Percentiles rank a stretch among this genome's conserved stretches.
These are phyloP conservation scores for Asclepias syriaca DNA, from an alignment of 257 asterid genomes.

Conservation along the genomic window DNA sequence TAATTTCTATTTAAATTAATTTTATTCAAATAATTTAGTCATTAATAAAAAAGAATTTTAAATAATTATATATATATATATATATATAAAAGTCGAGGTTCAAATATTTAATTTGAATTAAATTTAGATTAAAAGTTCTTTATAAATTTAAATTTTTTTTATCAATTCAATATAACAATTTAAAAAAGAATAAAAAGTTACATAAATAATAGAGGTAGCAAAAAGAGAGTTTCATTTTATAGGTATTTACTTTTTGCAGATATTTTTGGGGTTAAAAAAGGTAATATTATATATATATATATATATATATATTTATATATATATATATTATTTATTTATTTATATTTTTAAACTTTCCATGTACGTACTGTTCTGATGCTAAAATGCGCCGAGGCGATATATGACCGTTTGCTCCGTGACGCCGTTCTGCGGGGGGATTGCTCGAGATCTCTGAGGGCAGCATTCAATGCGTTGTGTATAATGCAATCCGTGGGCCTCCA, in stretches of 20 bases:
- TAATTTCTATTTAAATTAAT: too few species aligned
- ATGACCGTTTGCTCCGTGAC: constrained; percentile 9
- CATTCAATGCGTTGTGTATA: constrained; percentile 13
- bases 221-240: neutral
- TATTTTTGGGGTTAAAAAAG: neutral
- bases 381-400: constrained; percentile 15
- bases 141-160: too few species aligned
- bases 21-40: too few species aligned
- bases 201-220: neutral
- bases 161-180: too few species aligned
- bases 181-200: too few species aligned
- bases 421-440: constrained; percentile 3
- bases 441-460: constrained; percentile 10
- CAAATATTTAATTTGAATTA: too few species aligned
- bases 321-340: neutral
- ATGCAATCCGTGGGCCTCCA: neutral
- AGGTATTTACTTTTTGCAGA: neutral
- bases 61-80: too few species aligned
- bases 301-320: too few species aligned
- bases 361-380: constrained; percentile 7
- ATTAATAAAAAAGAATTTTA: too few species aligned
- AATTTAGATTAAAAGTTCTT: too few species aligned
- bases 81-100: too few species aligned
- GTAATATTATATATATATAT: neutral
- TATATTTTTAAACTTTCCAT: too few species aligned